A percentile compares a stretch with the other conserved stretches of the same genome.
Conservation (phyloP, 2,329 filamentous ascomycete genomes). For the Trichophaea hybrida region DNA sequence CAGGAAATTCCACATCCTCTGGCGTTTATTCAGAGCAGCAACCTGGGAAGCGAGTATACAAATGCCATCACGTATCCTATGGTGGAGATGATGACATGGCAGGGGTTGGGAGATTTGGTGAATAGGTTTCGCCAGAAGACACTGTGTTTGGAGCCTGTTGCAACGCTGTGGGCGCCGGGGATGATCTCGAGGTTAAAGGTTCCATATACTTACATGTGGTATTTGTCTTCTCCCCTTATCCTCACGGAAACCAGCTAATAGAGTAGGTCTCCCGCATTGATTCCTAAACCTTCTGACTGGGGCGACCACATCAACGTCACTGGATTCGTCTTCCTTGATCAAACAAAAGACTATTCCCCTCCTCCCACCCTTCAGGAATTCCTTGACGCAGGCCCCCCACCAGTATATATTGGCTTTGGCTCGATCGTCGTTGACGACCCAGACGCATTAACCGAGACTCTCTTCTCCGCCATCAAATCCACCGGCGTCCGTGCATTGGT, state of each 20-base stretch:
- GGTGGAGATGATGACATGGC: constrained; percentile 82
- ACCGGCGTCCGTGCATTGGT: constrained; percentile 57
- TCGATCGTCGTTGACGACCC: constrained; percentile 63
- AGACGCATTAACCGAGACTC: constrained; percentile 52
- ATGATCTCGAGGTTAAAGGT: constrained; percentile 59
- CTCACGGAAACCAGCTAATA: neutral
- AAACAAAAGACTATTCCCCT: constrained; percentile 47
- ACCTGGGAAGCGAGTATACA: constrained; percentile 56
- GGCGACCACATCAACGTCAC: constrained; percentile 56
- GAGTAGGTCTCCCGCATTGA: constrained; percentile 42
- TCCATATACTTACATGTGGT: constrained; percentile 60
- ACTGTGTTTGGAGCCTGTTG: constrained; percentile 57
- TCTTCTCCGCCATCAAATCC: constrained; percentile 51
- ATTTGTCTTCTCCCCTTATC: constrained; percentile 6
- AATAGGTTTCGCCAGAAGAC: constrained; percentile 59
- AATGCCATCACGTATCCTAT: constrained; percentile 72
- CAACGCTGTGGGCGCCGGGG: constrained; percentile 62
- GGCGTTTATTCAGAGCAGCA: constrained; percentile 57
- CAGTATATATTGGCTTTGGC: constrained; percentile 63
- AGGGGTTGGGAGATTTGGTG: constrained; percentile 66
- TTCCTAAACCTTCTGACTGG: constrained; percentile 56
- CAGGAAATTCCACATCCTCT: constrained; percentile 63
- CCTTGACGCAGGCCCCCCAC: constrained; percentile 42
- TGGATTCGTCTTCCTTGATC: constrained; percentile 64
- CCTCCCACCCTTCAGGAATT: constrained; percentile 43